Percentiles rank a stretch among this genome's conserved stretches.
Conservation (phyloP, 345 rosid genomes). For the Bruguiera parviflora region DNA sequence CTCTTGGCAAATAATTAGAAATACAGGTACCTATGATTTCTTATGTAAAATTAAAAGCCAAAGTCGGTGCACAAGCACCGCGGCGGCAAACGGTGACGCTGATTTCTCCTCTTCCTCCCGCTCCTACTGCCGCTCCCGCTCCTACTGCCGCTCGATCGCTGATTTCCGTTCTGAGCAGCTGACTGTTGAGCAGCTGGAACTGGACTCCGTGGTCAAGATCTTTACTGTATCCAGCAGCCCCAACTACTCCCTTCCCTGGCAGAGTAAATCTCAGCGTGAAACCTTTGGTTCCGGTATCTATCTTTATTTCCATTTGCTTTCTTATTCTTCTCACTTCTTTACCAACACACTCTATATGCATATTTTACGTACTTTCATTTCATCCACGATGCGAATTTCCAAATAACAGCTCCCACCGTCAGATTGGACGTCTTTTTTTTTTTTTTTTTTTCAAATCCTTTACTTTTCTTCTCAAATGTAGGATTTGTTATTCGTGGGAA, state of each 20-base stretch:
- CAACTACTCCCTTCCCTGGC: conserved; percentile 66
- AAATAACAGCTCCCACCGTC: no score
- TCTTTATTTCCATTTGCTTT: background rate
- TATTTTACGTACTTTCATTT: no score
- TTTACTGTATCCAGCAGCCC: conserved; percentile 56
- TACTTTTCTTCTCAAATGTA: conserved; percentile 12
- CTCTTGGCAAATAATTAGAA: background rate
- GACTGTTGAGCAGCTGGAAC: conserved; percentile 19
- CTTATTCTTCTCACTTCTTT: background rate
- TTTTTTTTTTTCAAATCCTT: background rate
- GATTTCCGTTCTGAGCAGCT: background rate
- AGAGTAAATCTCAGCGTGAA: conserved; percentile 73
- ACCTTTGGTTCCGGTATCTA: conserved; percentile 62
- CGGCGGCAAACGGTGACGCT: background rate
- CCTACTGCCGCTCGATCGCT: background rate
- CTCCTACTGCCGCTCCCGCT: no score
- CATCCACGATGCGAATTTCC: no score
- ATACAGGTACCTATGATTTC: background rate
- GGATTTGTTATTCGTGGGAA: conserved; percentile 64
- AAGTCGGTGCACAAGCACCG: background rate
- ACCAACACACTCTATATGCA: background rate
- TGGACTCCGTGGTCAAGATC: conserved; percentile 71
- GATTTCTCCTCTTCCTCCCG: background rate
- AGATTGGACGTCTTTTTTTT: no score
- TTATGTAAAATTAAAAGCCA: background rate